A percentile compares a stretch with the other conserved stretches of the same genome.
Conservation (phyloP, 352 stramenopile species). For the Poterioochromonas sp. region DNA sequence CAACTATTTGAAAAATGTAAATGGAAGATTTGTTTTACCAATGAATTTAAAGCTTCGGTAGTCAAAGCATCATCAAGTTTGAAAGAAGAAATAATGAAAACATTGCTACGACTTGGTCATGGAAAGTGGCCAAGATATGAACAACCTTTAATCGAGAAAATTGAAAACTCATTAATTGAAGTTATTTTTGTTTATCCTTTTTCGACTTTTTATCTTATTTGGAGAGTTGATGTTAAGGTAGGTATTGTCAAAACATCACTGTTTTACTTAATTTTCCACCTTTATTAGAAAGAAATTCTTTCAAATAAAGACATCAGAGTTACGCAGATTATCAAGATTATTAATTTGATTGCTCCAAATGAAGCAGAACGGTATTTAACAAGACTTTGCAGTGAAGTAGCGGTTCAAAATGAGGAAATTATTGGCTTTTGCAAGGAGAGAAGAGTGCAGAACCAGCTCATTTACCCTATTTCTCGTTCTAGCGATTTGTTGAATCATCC, state of each 20-base stretch:
- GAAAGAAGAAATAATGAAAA: neutral
- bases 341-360: neutral
- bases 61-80: neutral
- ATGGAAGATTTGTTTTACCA: no score
- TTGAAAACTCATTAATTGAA: neutral
- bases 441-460: neutral
- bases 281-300: neutral
- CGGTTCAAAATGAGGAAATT: neutral
- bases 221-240: neutral
- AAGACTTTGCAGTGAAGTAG: neutral
- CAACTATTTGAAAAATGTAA: no score
- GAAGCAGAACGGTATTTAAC: neutral
- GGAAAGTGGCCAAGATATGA: neutral
- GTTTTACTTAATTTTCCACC: neutral
- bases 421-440: neutral
- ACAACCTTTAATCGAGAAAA: neutral
- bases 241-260: neutral
- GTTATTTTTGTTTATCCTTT: neutral
- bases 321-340: neutral
- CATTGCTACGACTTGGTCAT: neutral
- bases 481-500: neutral
- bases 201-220: neutral
- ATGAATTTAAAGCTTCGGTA: no score
- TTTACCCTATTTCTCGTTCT: neutral
- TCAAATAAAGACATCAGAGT: neutral